Conservation (phyloP, 805 yeast species). For the Ogataea trehaloabstinens region DNA sequence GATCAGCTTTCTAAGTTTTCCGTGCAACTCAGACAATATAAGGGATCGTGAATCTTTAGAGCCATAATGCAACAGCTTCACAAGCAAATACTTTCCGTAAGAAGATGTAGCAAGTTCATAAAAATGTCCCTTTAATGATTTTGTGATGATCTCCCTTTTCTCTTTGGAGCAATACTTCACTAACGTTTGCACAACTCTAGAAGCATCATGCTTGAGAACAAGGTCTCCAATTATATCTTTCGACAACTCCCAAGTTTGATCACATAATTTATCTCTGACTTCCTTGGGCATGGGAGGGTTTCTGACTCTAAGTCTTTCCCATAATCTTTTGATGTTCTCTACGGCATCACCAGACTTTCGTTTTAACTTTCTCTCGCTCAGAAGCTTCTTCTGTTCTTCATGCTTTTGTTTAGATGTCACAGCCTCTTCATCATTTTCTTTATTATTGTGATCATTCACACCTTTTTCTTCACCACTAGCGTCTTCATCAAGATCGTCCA, state of each 20-base stretch:
- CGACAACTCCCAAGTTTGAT: constrained; percentile 82
- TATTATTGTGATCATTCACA: constrained; percentile 28
- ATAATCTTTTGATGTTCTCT: constrained; percentile 75
- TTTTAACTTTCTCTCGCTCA: constrained; percentile 80
- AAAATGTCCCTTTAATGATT: constrained; percentile 69
- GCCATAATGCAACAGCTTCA: constrained; percentile 90
- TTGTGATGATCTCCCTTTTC: constrained; percentile 68
- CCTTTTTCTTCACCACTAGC: constrained; percentile 15
- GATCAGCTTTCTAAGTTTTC: constrained; percentile 86
- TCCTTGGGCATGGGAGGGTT: constrained; percentile 77
- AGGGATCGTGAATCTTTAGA: constrained; percentile 72
- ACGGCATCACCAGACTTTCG: constrained; percentile 87
- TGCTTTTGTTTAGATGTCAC: constrained; percentile 65
- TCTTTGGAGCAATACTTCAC: constrained; percentile 81
- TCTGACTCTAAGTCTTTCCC: constrained; percentile 90
- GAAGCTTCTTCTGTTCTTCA: constrained; percentile 74
- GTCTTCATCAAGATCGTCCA: constrained; percentile 33
- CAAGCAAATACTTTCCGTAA: constrained; percentile 88
- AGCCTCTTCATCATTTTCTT: constrained; percentile 35
- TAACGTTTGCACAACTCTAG: constrained; percentile 92
- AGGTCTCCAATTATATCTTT: constrained; percentile 77
- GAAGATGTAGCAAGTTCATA: constrained; percentile 86
- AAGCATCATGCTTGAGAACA: constrained; percentile 93
- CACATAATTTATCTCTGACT: constrained; percentile 71
- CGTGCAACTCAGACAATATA: constrained; percentile 83